A percentile compares a stretch with the other conserved stretches of the same genome.
These are phyloP conservation scores for Allium fistulosum DNA, from an alignment of 106 monocot species.

Conservation along the genomic window DNA sequence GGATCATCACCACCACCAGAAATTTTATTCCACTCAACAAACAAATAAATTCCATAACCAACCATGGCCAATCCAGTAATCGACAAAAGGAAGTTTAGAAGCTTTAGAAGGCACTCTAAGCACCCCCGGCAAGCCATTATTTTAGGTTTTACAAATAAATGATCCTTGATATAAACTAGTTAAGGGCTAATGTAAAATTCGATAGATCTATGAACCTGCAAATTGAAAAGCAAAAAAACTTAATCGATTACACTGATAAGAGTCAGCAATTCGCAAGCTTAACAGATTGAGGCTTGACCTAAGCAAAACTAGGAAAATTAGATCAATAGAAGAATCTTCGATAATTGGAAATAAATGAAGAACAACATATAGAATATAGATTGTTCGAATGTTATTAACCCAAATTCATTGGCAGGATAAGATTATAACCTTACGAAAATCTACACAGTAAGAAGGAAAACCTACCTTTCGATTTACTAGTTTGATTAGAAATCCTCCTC, in stretches of 20 bases:
- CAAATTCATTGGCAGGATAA: not conserved
- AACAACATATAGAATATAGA: not conserved
- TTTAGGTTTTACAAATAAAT: not conserved
- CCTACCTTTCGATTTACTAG: not conserved
- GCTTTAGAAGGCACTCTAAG: slow-evolving; percentile 70
- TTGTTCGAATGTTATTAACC: no score
- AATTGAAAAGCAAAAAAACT: not conserved
- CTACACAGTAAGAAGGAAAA: not conserved
- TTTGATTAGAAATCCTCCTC: not conserved
- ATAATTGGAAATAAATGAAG: not conserved
- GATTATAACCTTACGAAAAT: not conserved
- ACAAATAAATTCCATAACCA: slow-evolving; percentile 68
- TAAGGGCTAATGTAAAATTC: no score
- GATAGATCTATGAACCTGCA: not conserved
- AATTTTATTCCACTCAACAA: slow-evolving; percentile 50
- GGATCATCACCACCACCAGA: slow-evolving; percentile 18
- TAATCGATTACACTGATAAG: not conserved
- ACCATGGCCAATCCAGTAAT: slow-evolving; percentile 67
- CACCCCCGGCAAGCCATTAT: slow-evolving; percentile 69
- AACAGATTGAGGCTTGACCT: not conserved
- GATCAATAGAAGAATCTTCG: not conserved
- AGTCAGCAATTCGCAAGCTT: not conserved
- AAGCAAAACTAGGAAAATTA: not conserved
- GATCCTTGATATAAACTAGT: no score
- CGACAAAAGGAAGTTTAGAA: slow-evolving; percentile 65